Percentiles rank a stretch among this genome's conserved stretches.
Evolutionary conservation across 2,329 filamentous ascomycete species (phyloP).

Genomic region (Pseudocercospora macadamiae): DNA sequence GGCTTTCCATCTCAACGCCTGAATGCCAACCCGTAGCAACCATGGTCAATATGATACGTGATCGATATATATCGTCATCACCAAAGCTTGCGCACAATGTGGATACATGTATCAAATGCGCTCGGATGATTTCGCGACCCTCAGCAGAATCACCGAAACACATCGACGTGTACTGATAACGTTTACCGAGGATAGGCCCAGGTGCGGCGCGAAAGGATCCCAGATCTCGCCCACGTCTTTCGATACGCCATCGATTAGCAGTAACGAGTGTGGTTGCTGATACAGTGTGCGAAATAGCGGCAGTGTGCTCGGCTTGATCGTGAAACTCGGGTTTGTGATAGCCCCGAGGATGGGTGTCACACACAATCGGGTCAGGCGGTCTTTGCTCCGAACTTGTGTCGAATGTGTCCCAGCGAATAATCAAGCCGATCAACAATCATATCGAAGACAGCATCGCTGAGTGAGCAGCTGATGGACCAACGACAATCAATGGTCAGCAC

Average conservation of each 20-base stretch:
- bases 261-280: not conserved
- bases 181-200: conserved; percentile 3
- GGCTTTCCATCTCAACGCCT: not conserved
- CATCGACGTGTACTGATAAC: conserved; percentile 6
- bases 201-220: not conserved
- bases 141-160: not conserved
- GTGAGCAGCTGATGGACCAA: not conserved
- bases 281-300: conserved; percentile 8
- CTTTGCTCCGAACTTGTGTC: not conserved
- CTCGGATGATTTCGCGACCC: conserved; percentile 2
- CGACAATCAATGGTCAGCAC: not conserved
- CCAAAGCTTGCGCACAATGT: not conserved
- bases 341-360: not conserved
- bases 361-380: not conserved
- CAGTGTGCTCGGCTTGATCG: conserved; percentile 18
- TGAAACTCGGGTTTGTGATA: not conserved
- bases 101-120: not conserved
- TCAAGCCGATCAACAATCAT: not conserved
- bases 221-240: not conserved
- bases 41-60: not conserved
- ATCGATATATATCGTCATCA: not conserved
- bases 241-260: not conserved
- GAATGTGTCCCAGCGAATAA: not conserved
- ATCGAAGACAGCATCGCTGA: not conserved
- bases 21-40: not conserved